Conservation (phyloP, 352 stramenopile genomes). For the Globisporangium iwayamae region DNA sequence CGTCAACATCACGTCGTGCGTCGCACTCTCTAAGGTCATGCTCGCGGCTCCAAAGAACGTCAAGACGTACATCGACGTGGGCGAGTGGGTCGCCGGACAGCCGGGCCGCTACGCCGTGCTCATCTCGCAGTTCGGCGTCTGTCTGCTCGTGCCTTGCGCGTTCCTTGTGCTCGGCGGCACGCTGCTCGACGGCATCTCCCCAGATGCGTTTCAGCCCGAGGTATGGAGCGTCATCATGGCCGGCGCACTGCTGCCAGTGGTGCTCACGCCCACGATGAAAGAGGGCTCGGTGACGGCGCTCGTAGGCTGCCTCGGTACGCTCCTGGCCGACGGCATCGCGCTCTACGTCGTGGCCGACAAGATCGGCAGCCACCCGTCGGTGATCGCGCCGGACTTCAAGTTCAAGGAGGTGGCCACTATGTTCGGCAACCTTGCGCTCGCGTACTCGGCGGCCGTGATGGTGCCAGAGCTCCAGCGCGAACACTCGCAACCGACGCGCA, state of each 20-base stretch:
- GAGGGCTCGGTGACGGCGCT: conserved; percentile 52
- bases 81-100: conserved; percentile 50
- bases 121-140: conserved; percentile 54
- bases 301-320: conserved; percentile 46
- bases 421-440: conserved; percentile 59
- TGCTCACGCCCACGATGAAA: conserved; percentile 60
- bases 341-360: conserved; percentile 36
- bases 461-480: conserved; percentile 60
- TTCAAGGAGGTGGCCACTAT: conserved; percentile 47
- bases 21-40: conserved; percentile 57
- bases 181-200: conserved; percentile 50
- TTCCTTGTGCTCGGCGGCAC: conserved; percentile 66
- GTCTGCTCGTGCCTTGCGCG: conserved; percentile 43
- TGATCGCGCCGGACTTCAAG: conserved; percentile 35
- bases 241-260: conserved; percentile 40
- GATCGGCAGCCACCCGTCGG: conserved; percentile 37
- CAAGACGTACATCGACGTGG: conserved; percentile 60
- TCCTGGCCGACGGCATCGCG: conserved; percentile 52
- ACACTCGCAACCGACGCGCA: conserved; percentile 55
- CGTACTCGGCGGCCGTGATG: conserved; percentile 53
- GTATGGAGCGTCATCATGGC: conserved; percentile 69
- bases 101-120: conserved; percentile 50
- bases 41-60: conserved; percentile 52
- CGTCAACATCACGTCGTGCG: conserved; percentile 56
- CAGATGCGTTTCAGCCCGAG: conserved; percentile 37